Percentiles rank a stretch among this genome's conserved stretches.
Evolutionary conservation across 106 monocot species (phyloP).

Genomic region (Platanthera guangdongensis): DNA sequence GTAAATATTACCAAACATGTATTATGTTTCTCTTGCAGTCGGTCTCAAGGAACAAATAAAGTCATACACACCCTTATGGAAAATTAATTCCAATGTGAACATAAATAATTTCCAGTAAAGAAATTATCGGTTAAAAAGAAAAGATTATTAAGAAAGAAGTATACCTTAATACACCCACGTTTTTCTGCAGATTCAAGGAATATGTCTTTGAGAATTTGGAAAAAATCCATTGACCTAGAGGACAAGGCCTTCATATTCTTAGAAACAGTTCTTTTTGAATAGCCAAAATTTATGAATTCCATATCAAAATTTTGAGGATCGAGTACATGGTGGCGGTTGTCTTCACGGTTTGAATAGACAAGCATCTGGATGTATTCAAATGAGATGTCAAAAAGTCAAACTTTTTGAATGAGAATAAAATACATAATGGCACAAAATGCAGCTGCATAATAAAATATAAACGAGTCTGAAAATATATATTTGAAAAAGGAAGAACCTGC

Average conservation of each 20-base stretch:
- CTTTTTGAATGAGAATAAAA: neutral
- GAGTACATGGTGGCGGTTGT: neutral
- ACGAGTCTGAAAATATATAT: neutral
- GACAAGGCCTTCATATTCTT: conserved; percentile 54
- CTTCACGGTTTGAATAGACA: conserved; percentile 46
- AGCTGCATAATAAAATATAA: neutral
- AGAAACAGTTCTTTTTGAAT: conserved; percentile 45
- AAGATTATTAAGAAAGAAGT: neutral
- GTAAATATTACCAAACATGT: neutral
- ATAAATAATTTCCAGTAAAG: neutral
- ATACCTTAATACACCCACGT: conserved; percentile 55
- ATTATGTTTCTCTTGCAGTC: neutral
- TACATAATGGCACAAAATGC: neutral
- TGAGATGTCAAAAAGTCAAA: neutral
- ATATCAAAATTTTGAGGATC: conserved; percentile 7
- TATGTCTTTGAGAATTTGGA: conserved; percentile 39
- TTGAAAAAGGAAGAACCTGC: conserved; percentile 36
- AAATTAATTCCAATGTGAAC: neutral
- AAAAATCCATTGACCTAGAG: conserved; percentile 46
- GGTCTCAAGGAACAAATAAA: neutral
- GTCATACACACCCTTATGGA: neutral
- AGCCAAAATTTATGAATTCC: conserved; percentile 11
- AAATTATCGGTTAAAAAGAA: neutral
- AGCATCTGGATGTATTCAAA: conserved; percentile 36
- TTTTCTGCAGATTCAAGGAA: conserved; percentile 62